Conservation (phyloP, 2,329 filamentous ascomycete species). For the Aspergillus sp. region DNA sequence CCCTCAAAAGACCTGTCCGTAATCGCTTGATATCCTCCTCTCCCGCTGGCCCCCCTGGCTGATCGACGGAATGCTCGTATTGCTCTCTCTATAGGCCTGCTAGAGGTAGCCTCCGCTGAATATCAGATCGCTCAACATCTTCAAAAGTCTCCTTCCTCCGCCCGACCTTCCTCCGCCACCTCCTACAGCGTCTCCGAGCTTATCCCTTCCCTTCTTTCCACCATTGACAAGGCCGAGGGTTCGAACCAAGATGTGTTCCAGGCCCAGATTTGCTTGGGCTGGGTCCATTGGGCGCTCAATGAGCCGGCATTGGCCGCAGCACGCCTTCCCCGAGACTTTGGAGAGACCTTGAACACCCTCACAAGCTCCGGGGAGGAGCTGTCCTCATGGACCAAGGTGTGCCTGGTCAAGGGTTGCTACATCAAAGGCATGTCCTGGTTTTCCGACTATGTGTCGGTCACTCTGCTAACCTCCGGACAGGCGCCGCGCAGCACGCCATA, state of each 20-base stretch:
- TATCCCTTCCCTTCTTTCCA: constrained; percentile 42
- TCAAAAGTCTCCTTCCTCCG: constrained; percentile 29
- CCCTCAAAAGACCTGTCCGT: constrained; percentile 74
- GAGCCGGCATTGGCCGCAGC: constrained; percentile 63
- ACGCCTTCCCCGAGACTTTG: constrained; percentile 63
- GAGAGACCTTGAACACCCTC: constrained; percentile 53
- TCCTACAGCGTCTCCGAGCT: constrained; percentile 43
- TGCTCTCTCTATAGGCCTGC: constrained; percentile 54
- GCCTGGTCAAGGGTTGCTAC: constrained; percentile 74
- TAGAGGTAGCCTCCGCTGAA: constrained; percentile 68
- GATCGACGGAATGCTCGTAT: constrained; percentile 3
- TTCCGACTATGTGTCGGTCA: constrained; percentile 1
- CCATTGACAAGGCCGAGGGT: constrained; percentile 58
- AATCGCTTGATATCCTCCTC: constrained; percentile 13
- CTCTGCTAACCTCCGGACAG: constrained; percentile 28
- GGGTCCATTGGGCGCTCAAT: constrained; percentile 75
- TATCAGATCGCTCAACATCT: constrained; percentile 59
- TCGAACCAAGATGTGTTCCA: constrained; percentile 63
- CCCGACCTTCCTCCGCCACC: constrained; percentile 34
- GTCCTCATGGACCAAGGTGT: constrained; percentile 77
- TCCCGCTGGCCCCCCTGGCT: neutral
- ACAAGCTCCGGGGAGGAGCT: constrained; percentile 51
- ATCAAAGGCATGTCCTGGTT: constrained; percentile 60
- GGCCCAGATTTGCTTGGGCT: constrained; percentile 77
- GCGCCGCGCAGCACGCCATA: constrained; percentile 45